Evolutionary conservation across 306 rosid species (phyloP), one percentile per base, ranked within the genome.

Genomic region (Phaseolus lunatus): DNA sequence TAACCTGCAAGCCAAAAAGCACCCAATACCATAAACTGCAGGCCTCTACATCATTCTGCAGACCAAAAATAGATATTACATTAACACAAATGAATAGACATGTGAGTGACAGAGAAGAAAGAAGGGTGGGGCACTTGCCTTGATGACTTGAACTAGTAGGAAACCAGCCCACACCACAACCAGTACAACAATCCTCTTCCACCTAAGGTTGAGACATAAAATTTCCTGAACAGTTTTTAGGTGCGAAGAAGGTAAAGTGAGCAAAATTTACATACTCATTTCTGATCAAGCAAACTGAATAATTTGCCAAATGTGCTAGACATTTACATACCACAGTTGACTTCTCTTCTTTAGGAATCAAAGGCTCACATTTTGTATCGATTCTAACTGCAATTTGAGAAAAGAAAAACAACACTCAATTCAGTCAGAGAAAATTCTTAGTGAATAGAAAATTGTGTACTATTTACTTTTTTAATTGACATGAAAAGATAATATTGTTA

Each of bases 21-120:
- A 86, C 86, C 98, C 98, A 92, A 67, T 92, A 92, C 96, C 87
- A 90, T 50, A 39, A 22, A 83, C 96, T 70, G 80, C 98, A 90
- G 24, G 68, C 81, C 75, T 78, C 67, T 2, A 66, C 76, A 79
- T 78, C 77, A 86, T 89, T 94, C 98, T 92, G 95, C 83, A 86
- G 24, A 71, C 16, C 70, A 78, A 15, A 16, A 65, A 8, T 16
- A 69, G 76, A 73, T n/a, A 19, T 18, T 23, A 29, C 49, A 12
- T 26, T 59, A 23, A 22, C 15, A 44, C 15, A 56, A 65, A 24
- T 33, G 20, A 56, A 50, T 53, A 43, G 23, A 48, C 14, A 0
- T 68, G 63, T 39, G 48, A 52, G 72, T 11, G 72, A 68, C 47
- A 44, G 5, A 33, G 24, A 8, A 73, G 27, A 74, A 31, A 52